Conservation (phyloP, 1,284 basidiomycete species). For the Dichomitus squalens region DNA sequence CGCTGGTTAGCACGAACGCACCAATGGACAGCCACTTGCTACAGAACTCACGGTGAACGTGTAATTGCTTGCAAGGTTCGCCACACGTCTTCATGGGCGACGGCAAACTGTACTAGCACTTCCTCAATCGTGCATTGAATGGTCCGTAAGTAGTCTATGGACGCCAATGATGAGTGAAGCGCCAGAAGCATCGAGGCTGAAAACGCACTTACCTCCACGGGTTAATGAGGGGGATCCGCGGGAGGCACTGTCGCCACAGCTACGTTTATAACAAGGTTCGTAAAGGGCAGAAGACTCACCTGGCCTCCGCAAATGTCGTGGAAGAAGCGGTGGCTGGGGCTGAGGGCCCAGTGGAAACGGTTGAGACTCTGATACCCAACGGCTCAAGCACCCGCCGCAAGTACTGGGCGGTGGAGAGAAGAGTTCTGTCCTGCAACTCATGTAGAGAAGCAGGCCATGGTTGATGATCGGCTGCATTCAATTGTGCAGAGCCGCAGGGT, state of each 20-base stretch:
- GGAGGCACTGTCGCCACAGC: slow-evolving; percentile 2
- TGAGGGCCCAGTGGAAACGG: slow-evolving; percentile 28
- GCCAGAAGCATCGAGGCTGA: background rate
- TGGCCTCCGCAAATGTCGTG: slow-evolving; percentile 1
- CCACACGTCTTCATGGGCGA: slow-evolving; percentile 21
- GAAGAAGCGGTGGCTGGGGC: slow-evolving; percentile 14
- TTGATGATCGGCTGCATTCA: slow-evolving; percentile 18
- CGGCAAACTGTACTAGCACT: slow-evolving; percentile 11
- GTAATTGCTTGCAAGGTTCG: slow-evolving; percentile 15
- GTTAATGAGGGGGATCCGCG: background rate
- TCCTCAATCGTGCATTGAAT: slow-evolving; percentile 15
- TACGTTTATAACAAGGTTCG: slow-evolving; percentile 9
- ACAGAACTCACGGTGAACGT: slow-evolving; percentile 22
- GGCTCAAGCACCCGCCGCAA: slow-evolving; percentile 25
- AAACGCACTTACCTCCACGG: slow-evolving; percentile 11
- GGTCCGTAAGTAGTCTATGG: slow-evolving; percentile 5
- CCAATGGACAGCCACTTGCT: background rate
- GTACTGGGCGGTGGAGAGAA: slow-evolving; percentile 22
- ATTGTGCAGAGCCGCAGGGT: background rate
- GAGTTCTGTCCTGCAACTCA: slow-evolving; percentile 10
- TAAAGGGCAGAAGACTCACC: slow-evolving; percentile 2
- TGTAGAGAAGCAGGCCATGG: slow-evolving; percentile 8
- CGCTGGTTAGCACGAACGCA: background rate
- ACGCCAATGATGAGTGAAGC: background rate
- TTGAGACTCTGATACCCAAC: slow-evolving; percentile 30